Conservation (phyloP, 441 rosid genomes). For the Adansonia rubrostipa region DNA sequence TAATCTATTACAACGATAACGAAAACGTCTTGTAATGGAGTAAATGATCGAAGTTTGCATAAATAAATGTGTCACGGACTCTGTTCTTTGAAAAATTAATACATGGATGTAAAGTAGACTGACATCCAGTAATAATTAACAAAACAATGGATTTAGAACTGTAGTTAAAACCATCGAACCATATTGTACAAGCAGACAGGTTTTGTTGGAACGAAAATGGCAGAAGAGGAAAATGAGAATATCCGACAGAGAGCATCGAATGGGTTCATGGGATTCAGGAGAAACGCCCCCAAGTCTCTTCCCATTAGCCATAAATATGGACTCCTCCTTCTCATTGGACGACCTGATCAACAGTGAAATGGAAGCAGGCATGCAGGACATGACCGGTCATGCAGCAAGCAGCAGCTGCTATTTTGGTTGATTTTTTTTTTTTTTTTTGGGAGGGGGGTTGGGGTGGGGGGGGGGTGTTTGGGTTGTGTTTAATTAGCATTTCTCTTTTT, state of each 20-base stretch:
- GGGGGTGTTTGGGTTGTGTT: no score
- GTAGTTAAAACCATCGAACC: background rate
- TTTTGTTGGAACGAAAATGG: background rate
- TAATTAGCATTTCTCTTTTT: background rate
- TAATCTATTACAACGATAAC: background rate
- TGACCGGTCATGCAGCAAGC: no score
- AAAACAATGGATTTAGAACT: background rate
- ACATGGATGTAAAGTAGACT: background rate
- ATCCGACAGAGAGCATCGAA: slow-evolving; percentile 34
- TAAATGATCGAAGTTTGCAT: background rate
- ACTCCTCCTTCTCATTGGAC: no score
- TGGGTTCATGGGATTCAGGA: slow-evolving; percentile 37
- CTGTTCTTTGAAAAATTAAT: background rate
- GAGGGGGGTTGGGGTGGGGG: no score
- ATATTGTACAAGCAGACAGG: background rate
- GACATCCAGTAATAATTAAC: background rate
- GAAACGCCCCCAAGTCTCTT: no score
- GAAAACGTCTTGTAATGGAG: background rate
- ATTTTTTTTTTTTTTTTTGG: no score
- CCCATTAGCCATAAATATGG: no score
- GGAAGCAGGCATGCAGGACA: no score
- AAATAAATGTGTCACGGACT: background rate
- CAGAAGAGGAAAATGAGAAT: background rate
- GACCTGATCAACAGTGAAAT: no score
- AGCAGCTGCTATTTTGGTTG: no score